These are phyloP conservation scores for Chytriomyces sp. DNA, from an alignment of 192 early-diverging fungal genomes.

Conservation along the genomic window DNA sequence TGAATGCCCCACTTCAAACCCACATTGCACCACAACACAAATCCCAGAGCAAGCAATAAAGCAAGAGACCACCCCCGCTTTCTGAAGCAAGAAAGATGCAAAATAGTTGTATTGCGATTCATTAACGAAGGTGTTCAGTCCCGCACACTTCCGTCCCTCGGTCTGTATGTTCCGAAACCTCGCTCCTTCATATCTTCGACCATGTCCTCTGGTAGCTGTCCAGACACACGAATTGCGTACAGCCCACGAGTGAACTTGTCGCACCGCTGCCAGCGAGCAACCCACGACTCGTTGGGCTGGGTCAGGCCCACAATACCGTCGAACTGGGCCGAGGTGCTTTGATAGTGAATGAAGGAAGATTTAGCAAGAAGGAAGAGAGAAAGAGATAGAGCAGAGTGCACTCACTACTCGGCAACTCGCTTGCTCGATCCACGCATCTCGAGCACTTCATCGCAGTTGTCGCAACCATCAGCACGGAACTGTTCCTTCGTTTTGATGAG, in stretches of 20 bases:
- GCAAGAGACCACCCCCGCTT: not conserved
- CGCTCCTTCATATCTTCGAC: conserved; percentile 41
- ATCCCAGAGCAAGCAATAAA: no score
- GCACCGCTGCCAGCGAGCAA: conserved; percentile 58
- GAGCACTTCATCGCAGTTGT: conserved; percentile 59
- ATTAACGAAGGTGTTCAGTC: conserved; percentile 50
- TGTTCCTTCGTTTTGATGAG: conserved; percentile 51
- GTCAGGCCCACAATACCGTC: conserved; percentile 57
- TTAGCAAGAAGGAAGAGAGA: not conserved
- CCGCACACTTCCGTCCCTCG: conserved; percentile 56
- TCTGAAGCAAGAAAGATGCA: not conserved
- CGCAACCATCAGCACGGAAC: conserved; percentile 54
- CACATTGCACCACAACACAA: not conserved
- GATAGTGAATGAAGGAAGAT: not conserved
- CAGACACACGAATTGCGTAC: conserved; percentile 58
- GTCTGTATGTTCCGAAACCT: conserved; percentile 53
- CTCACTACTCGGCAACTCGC: conserved; percentile 18
- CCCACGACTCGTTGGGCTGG: conserved; percentile 52
- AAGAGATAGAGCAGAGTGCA: not conserved
- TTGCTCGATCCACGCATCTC: conserved; percentile 34
- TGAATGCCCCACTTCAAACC: not conserved
- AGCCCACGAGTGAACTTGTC: conserved; percentile 58
- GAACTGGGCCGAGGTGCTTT: conserved; percentile 51
- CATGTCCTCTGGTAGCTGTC: conserved; percentile 53
- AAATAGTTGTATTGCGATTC: not conserved